Conservation (phyloP, 371 early-diverging fungal species). For the Lichtheimia hyalospora region DNA sequence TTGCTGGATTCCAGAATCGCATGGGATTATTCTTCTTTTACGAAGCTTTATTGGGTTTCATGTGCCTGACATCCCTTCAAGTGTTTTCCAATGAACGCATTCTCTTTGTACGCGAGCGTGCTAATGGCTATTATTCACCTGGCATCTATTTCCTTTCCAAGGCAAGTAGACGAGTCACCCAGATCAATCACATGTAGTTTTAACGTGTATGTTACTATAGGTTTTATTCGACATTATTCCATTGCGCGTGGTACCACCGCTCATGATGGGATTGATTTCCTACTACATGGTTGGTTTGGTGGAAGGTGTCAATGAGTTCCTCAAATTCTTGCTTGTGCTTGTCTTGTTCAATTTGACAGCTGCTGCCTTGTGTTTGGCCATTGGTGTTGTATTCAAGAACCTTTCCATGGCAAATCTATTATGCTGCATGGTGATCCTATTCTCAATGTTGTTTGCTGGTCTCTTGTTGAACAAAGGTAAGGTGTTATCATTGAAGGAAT, state of each 20-base stretch:
- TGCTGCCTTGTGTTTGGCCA: conserved; percentile 77
- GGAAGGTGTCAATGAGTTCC: conserved; percentile 63
- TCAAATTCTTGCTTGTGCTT: conserved; percentile 84
- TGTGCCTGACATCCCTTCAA: conserved; percentile 74
- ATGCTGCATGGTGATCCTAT: conserved; percentile 79
- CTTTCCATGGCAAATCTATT: conserved; percentile 80
- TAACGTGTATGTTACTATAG: conserved; percentile 10
- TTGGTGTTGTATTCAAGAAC: conserved; percentile 76
- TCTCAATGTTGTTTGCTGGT: conserved; percentile 91
- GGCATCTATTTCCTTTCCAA: conserved; percentile 75
- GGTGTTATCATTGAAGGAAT: too few relatives aligned
- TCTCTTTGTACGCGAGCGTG: conserved; percentile 81
- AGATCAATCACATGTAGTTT: too few relatives aligned
- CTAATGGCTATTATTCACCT: conserved; percentile 85
- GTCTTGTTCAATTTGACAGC: conserved; percentile 85
- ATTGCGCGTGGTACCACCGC: conserved; percentile 83
- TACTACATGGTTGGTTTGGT: conserved; percentile 90
- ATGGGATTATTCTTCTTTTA: conserved; percentile 86
- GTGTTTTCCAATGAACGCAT: conserved; percentile 73
- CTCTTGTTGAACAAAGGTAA: conserved; percentile 81
- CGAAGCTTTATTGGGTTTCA: conserved; percentile 80
- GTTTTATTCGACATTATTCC: conserved; percentile 83
- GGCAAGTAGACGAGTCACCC: conserved; percentile 17
- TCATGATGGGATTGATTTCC: conserved; percentile 82
- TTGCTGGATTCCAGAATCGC: conserved; percentile 87